Percentiles rank a stretch among this genome's conserved stretches.
phyloP scores from a whole-genome alignment of 176 grass and related monocot species.

The Avena sativa region DNA sequence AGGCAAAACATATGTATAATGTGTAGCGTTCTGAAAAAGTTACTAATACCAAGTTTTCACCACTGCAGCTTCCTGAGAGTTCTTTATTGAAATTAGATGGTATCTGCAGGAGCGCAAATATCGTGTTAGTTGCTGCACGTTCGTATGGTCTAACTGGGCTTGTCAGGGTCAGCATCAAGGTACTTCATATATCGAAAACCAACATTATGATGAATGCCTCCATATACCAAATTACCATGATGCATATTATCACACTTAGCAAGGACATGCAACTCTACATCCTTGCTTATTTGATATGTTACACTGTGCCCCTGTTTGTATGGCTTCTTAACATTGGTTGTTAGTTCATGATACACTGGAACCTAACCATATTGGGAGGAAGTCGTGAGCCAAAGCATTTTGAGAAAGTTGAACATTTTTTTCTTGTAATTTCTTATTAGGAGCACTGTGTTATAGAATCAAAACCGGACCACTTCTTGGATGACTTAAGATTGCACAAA shows the following conservation, averaged over 20 bases:
- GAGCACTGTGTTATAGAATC: conserved; percentile 85
- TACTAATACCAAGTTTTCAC: conserved; percentile 31
- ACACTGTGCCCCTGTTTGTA: neutral
- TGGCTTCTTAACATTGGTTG: neutral
- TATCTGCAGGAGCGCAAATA: conserved; percentile 79
- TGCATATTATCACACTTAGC: neutral
- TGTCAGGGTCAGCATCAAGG: conserved; percentile 90
- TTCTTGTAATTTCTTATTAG: conserved; percentile 43
- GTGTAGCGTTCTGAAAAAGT: neutral
- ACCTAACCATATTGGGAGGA: neutral
- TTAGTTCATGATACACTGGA: neutral
- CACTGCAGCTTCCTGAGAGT: conserved; percentile 72
- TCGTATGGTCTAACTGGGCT: conserved; percentile 92
- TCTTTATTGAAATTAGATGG: conserved; percentile 83
- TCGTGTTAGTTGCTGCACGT: conserved; percentile 77
- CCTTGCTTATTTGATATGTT: neutral
- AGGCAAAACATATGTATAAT: conserved; percentile 2
- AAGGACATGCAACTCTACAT: neutral
- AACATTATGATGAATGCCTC: conserved; percentile 4
- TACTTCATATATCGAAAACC: conserved; percentile 33
- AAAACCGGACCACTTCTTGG: conserved; percentile 97
- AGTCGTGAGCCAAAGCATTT: conserved; percentile 7
- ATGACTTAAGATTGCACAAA: conserved; percentile 92
- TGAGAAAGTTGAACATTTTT: conserved; percentile 34
- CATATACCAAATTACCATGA: conserved; percentile 34